These are phyloP conservation scores for Dipteronia sinensis DNA, from an alignment of 345 rosid genomes.

Conservation along the genomic window DNA sequence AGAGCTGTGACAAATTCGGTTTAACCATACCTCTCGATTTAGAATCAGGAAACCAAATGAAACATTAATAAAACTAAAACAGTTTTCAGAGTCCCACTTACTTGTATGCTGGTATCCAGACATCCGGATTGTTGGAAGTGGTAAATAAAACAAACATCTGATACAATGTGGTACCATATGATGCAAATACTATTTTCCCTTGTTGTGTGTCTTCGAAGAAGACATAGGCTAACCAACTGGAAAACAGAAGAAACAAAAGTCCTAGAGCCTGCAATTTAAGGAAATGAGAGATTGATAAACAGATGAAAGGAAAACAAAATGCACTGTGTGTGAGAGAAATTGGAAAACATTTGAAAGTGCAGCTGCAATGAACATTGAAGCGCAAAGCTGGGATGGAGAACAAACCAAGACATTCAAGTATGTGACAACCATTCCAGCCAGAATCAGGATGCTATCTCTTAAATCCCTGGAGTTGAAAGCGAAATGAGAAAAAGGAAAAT, in stretches of 20 bases:
- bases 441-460: conserved; percentile 56
- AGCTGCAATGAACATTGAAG: neutral
- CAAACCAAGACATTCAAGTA: conserved; percentile 86
- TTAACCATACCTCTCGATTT: conserved; percentile 9
- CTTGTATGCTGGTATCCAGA: conserved; percentile 98
- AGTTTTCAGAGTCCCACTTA: conserved; percentile 43
- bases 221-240: conserved; percentile 96
- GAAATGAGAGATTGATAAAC: conserved; percentile 28
- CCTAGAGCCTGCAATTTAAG: conserved; percentile 70
- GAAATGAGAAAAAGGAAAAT: neutral
- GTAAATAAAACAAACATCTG: conserved; percentile 91
- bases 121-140: conserved; percentile 98
- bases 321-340: neutral
- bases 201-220: conserved; percentile 95
- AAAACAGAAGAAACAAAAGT: conserved; percentile 81
- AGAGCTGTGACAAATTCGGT: neutral
- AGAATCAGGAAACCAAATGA: conserved; percentile 3
- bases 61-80: neutral
- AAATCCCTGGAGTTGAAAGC: conserved; percentile 56
- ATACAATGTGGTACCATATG: conserved; percentile 80
- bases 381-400: conserved; percentile 25
- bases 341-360: conserved; percentile 5
- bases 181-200: conserved; percentile 68
- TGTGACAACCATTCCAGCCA: conserved; percentile 91
- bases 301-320: neutral